Evolutionary conservation across 495 filamentous ascomycete species (phyloP).

Genomic region (Xylaria telfairii): DNA sequence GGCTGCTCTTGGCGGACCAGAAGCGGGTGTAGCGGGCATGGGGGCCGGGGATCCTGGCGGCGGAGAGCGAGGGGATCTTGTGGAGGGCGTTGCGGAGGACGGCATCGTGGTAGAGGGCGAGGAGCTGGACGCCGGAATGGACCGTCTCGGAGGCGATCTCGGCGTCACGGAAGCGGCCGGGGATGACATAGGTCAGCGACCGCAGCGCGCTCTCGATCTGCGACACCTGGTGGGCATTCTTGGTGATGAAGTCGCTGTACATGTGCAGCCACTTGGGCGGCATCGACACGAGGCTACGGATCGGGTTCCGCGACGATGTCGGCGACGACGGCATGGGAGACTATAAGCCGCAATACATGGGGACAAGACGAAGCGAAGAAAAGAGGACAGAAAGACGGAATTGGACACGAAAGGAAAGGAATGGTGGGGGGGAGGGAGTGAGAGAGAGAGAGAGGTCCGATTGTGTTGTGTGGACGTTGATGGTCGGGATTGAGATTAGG

Average conservation of each 20-base stretch:
- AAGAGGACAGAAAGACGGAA: not conserved
- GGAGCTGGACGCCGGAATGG: conserved; percentile 83
- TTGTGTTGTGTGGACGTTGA: no score
- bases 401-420: no score
- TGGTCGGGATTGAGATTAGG: no score
- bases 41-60: conserved; percentile 62
- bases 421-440: no score
- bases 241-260: conserved; percentile 92
- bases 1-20: conserved; percentile 75
- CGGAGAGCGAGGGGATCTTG: conserved; percentile 47
- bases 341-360: not conserved
- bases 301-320: conserved; percentile 30
- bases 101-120: conserved; percentile 93
- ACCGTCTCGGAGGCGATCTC: conserved; percentile 94
- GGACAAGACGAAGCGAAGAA: not conserved
- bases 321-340: conserved; percentile 32
- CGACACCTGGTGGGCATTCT: conserved; percentile 87
- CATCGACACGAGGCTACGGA: conserved; percentile 43
- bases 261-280: conserved; percentile 77
- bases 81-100: conserved; percentile 73
- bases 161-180: conserved; percentile 90
- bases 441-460: no score
- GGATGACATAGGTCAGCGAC: conserved; percentile 93
- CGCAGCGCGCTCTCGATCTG: conserved; percentile 93
- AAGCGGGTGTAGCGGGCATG: conserved; percentile 91